A percentile compares a stretch with the other conserved stretches of the same genome.
Conservation (phyloP, 352 stramenopile genomes). For the Pythium insidiosum region DNA sequence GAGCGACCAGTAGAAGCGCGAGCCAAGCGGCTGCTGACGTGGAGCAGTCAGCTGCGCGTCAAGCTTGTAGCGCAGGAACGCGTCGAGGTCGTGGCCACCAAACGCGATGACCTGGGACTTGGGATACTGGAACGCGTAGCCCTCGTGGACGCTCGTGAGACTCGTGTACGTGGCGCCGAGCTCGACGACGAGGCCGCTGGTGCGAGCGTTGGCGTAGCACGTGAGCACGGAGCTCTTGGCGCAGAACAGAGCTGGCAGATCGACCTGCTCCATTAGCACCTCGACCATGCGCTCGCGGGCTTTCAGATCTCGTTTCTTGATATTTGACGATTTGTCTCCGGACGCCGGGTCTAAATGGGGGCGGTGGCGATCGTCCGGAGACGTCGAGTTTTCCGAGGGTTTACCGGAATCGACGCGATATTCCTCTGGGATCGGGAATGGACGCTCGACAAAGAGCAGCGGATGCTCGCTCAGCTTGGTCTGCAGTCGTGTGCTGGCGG, state of each 20-base stretch:
- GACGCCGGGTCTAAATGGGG: constrained; percentile 14
- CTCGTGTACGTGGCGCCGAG: constrained; percentile 74
- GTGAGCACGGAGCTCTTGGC: constrained; percentile 77
- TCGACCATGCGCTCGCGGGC: constrained; percentile 62
- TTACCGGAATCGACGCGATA: constrained; percentile 7
- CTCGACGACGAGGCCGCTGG: constrained; percentile 71
- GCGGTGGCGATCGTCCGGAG: not conserved
- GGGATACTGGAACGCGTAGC: constrained; percentile 62
- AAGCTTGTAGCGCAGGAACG: constrained; percentile 50
- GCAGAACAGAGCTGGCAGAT: constrained; percentile 65
- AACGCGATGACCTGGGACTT: constrained; percentile 50
- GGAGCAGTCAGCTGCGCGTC: constrained; percentile 39
- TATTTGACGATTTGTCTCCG: not conserved
- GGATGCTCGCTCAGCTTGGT: constrained; percentile 56
- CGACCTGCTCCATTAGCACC: constrained; percentile 77
- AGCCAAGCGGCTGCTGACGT: not conserved
- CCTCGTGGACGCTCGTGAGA: constrained; percentile 70
- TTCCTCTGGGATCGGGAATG: constrained; percentile 51
- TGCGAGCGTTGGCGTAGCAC: constrained; percentile 79
- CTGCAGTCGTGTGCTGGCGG: constrained; percentile 29
- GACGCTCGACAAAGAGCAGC: constrained; percentile 51
- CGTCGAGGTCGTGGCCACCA: constrained; percentile 58
- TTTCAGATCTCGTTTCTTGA: constrained; percentile 51
- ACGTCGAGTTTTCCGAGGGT: not conserved
- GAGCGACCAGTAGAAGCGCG: constrained; percentile 32